A percentile compares a stretch with the other conserved stretches of the same genome.
Conservation (phyloP, 164 flowering plant genomes). For the Chimonanthus salicifolius region DNA sequence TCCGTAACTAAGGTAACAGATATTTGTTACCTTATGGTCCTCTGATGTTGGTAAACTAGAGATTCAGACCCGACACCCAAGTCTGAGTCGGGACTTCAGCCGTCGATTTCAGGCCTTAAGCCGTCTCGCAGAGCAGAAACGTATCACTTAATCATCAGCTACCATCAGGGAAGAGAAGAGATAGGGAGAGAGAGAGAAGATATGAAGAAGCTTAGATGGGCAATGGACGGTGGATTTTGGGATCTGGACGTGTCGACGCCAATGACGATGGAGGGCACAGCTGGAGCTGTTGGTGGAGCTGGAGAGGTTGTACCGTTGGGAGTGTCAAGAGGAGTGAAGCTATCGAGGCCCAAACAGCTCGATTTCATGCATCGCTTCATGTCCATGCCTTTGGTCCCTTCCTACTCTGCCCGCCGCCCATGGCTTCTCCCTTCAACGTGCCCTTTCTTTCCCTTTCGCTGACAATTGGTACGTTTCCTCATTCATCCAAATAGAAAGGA, state of each 20-base stretch:
- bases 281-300: constrained; percentile 41
- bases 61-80: no score
- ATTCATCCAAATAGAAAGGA: not conserved
- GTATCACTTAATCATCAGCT: not conserved
- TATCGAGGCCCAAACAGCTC: constrained; percentile 72
- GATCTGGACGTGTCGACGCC: constrained; percentile 85
- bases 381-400: constrained; percentile 62
- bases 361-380: constrained; percentile 91
- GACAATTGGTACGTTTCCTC: constrained; percentile 39
- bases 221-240: constrained; percentile 72
- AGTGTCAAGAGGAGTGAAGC: constrained; percentile 60
- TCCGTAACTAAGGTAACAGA: no score
- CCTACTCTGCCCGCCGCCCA: constrained; percentile 26
- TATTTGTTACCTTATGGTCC: no score
- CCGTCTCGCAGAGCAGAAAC: not conserved
- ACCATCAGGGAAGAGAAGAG: not conserved
- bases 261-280: constrained; percentile 54
- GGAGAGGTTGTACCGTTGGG: constrained; percentile 58
- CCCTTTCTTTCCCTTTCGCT: constrained; percentile 52
- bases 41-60: no score
- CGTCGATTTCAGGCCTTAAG: not conserved
- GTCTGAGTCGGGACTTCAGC: not conserved
- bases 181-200: not conserved
- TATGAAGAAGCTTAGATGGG: constrained; percentile 90
- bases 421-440: constrained; percentile 65